Conservation (phyloP, 345 rosid species). For the Nephelium lappaceum region DNA sequence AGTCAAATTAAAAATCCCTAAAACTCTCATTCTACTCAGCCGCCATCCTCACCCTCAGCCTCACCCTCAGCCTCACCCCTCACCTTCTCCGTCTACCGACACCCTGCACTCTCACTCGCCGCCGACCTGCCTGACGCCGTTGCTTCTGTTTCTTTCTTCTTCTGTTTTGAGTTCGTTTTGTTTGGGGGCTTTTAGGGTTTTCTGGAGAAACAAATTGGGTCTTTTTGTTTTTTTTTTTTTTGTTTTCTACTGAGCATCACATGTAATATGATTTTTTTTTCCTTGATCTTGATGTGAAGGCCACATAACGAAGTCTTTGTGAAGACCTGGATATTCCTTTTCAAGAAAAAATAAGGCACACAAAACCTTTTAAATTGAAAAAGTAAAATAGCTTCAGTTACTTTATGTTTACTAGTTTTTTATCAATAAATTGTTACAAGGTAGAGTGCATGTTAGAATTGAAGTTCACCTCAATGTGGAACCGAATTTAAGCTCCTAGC, state of each 20-base stretch:
- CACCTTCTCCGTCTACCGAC: too few species aligned
- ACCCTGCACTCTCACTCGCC: too few species aligned
- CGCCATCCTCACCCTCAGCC: too few species aligned
- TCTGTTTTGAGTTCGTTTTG: too few species aligned
- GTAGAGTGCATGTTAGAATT: not conserved
- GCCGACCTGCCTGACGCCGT: too few species aligned
- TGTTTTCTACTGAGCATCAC: not conserved
- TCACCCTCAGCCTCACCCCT: too few species aligned
- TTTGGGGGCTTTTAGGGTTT: too few species aligned
- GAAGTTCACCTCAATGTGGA: not conserved
- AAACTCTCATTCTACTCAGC: too few species aligned
- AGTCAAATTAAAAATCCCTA: too few species aligned
- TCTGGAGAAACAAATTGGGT: too few species aligned
- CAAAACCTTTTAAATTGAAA: not conserved
- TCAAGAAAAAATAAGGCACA: slow-evolving; percentile 67
- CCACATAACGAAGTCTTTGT: slow-evolving; percentile 67
- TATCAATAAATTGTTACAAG: not conserved
- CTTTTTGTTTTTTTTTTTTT: too few species aligned
- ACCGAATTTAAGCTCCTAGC: not conserved
- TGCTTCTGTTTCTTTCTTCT: too few species aligned
- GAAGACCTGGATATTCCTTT: slow-evolving; percentile 77
- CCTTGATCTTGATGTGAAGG: slow-evolving; percentile 44
- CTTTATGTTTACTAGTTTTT: not conserved
- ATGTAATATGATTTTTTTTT: not conserved
- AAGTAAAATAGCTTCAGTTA: not conserved